These are phyloP conservation scores for Mycena kentingensis DNA, from an alignment of 768 basidiomycete genomes.

Conservation along the genomic window DNA sequence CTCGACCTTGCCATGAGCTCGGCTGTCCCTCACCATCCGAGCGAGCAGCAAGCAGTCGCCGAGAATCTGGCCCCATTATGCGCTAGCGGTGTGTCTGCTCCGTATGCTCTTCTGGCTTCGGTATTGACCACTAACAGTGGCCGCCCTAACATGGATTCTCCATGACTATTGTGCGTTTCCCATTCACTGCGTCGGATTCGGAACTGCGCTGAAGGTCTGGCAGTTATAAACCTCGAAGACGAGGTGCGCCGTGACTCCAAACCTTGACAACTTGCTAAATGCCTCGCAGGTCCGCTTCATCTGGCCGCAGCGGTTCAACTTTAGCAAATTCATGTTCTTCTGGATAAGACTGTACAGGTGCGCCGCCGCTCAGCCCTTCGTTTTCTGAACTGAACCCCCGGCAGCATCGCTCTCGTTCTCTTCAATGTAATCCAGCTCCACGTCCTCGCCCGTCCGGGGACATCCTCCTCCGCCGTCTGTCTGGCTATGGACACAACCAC, in stretches of 20 bases:
- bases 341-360: conserved; percentile 30
- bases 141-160: conserved; percentile 39
- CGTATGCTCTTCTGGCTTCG: too few relatives aligned
- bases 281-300: conserved; percentile 36
- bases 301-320: conserved; percentile 38
- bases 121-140: too few relatives aligned
- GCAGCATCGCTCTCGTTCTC: conserved; percentile 40
- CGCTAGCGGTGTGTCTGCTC: too few relatives aligned
- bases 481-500: conserved; percentile 47
- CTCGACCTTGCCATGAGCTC: too few relatives aligned
- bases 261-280: not conserved
- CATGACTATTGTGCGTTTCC: conserved; percentile 37
- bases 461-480: conserved; percentile 41
- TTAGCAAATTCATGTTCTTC: conserved; percentile 43
- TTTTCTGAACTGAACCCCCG: not conserved
- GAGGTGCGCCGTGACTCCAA: conserved; percentile 25
- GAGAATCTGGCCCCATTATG: too few relatives aligned
- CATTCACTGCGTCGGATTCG: not conserved
- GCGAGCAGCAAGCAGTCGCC: too few relatives aligned
- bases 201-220: too few relatives aligned
- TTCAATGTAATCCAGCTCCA: conserved; percentile 51
- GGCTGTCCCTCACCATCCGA: too few relatives aligned
- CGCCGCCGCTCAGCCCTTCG: not conserved
- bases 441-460: conserved; percentile 39
- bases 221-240: conserved; percentile 38